Percentiles rank a stretch among this genome's conserved stretches.
Conservation (phyloP, 2,329 filamentous ascomycete species). For the Beauveria sp. region DNA sequence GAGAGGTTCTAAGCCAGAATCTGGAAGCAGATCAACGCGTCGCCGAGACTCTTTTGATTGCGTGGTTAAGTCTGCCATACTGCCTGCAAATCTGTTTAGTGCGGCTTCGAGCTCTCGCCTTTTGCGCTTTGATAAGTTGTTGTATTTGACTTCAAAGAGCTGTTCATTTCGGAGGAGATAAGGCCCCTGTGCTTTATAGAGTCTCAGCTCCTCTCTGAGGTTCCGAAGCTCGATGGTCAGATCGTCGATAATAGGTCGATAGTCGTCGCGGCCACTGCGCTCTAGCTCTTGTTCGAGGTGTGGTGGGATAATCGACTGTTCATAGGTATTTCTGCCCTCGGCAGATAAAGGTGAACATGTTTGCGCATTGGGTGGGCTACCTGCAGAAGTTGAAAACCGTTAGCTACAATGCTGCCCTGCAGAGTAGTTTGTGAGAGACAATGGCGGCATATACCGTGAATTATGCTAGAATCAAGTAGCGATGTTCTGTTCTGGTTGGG, state of each 20-base stretch:
- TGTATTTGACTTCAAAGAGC: background rate
- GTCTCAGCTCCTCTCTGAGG: constrained; percentile 58
- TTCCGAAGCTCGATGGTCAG: constrained; percentile 69
- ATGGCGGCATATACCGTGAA: background rate
- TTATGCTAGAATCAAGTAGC: background rate
- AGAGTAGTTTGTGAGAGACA: background rate
- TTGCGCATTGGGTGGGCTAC: background rate
- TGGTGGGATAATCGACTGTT: background rate
- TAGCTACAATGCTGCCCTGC: background rate
- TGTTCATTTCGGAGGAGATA: background rate
- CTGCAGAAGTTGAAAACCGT: background rate
- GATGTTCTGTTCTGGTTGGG: background rate
- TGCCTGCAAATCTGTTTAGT: background rate
- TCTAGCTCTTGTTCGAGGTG: constrained; percentile 4
- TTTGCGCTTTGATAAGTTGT: background rate
- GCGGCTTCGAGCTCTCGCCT: background rate
- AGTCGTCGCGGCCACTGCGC: constrained; percentile 57
- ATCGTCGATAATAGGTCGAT: constrained; percentile 69
- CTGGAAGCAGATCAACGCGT: background rate
- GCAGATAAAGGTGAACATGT: background rate
- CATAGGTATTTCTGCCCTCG: background rate
- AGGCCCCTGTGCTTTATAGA: constrained; percentile 34
- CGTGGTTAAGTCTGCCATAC: background rate
- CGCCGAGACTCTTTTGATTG: background rate
- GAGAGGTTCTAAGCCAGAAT: background rate